Evolutionary conservation across 768 basidiomycete species (phyloP).

Genomic region (Leccinum subtestaceum): DNA sequence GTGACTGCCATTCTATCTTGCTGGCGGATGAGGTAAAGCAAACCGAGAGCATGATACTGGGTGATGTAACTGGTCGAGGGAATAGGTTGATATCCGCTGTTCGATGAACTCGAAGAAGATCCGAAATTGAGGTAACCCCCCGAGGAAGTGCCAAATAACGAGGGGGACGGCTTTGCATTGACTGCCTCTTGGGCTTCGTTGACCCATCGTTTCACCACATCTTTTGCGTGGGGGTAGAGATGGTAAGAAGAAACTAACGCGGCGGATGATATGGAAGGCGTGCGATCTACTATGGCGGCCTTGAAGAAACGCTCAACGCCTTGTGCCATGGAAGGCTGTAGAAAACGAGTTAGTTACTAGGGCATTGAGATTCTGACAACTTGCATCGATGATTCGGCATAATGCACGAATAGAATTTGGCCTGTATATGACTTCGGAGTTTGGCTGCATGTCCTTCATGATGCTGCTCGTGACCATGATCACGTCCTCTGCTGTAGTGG

Average conservation of each 20-base stretch:
- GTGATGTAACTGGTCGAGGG: slow-evolving; percentile 90
- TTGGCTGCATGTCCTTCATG: slow-evolving; percentile 99
- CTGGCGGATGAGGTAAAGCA: slow-evolving; percentile 92
- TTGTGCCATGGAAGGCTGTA: slow-evolving; percentile 98
- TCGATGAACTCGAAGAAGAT: slow-evolving; percentile 46
- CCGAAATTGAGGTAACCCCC: slow-evolving; percentile 77
- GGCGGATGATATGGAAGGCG: slow-evolving; percentile 92
- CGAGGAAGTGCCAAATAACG: slow-evolving; percentile 58
- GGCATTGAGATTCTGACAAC: slow-evolving; percentile 34
- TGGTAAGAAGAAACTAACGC: slow-evolving; percentile 97
- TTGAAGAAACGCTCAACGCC: slow-evolving; percentile 99
- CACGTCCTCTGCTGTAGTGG: slow-evolving; percentile 94
- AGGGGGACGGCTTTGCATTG: slow-evolving; percentile 75
- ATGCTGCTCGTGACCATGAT: slow-evolving; percentile 99
- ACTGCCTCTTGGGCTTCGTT: slow-evolving; percentile 98
- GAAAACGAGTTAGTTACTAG: slow-evolving; percentile 12
- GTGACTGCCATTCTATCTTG: slow-evolving; percentile 99
- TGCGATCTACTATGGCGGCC: slow-evolving; percentile 96
- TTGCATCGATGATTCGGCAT: slow-evolving; percentile 94
- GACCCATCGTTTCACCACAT: slow-evolving; percentile 98
- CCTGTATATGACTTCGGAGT: slow-evolving; percentile 96
- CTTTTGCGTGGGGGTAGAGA: slow-evolving; percentile 88
- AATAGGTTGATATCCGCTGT: slow-evolving; percentile 69
- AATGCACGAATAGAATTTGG: slow-evolving; percentile 97
- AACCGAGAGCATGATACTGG: slow-evolving; percentile 94